Evolutionary conservation across 2,329 filamentous ascomycete species (phyloP), one percentile per base, ranked within the genome.

Genomic region (Fusarium xyrophilum): DNA sequence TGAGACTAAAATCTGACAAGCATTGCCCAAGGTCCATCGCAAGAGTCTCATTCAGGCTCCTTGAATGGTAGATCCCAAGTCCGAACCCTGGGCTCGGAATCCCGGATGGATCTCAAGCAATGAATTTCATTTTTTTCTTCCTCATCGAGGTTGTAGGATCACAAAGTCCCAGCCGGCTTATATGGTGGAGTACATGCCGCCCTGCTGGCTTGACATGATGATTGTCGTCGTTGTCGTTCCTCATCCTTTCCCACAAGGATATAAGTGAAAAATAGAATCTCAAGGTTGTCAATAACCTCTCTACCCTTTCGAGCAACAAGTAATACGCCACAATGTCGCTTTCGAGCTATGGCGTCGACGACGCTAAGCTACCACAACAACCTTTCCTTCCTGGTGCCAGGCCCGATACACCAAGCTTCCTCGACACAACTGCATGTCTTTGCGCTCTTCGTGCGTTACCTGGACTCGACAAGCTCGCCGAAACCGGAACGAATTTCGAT

Each of bases 381-480:
- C 80, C 80, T 3, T 81, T 79, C 62, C 70, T 78, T 28, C 77
- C 80, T 2, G 72, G 71, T n/a, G 73, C 74, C 6, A 36, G 53
- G 0, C 67, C 72, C 2, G 38, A 61, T n/a, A 79, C 79, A 4
- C 80, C 80, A 25, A 73, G 71, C 32, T 82, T 82, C 51, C 77
- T 82, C 43, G 80, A 82, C 59, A 78, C 75, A 6, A 70, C 73
- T 19, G 80, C 79, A 14, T 82, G 80, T 53, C 73, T 81, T 27
- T 82, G 80, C 43, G 76, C 78, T 17, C 68, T 81, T 15, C 74
- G 75, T 25, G 43, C 66, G 21, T 55, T 73, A 6, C 71, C 75
- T 6, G 50, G 50, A 28, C 36, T 40, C 4, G 53, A 60, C 17
- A 55, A 48, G 13, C 17, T 55, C 67, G 25, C 56, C 63, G 14